These are phyloP conservation scores for Russula sp. DNA, from an alignment of 768 basidiomycete species.

Conservation along the genomic window DNA sequence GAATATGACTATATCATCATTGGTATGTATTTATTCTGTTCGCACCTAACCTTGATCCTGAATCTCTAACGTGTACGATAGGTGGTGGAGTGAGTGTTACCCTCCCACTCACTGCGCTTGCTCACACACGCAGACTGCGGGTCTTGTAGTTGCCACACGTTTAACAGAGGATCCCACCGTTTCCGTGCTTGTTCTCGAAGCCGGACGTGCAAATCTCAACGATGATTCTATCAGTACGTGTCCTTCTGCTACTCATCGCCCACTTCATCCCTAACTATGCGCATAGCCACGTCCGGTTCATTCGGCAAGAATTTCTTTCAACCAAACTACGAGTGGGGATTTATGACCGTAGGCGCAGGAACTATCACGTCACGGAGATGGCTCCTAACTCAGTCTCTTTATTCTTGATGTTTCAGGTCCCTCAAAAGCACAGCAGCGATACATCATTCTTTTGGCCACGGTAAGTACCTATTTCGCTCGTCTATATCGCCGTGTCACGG, in stretches of 20 bases:
- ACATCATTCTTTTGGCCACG: conserved; percentile 24
- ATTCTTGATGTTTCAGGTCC: conserved; percentile 12
- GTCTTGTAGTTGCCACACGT: conserved; percentile 31
- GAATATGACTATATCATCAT: conserved; percentile 12
- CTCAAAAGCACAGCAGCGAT: conserved; percentile 26
- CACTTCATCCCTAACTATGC: background rate
- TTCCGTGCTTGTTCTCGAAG: conserved; percentile 34
- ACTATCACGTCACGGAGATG: background rate
- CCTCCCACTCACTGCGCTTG: background rate
- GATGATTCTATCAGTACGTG: conserved; percentile 23
- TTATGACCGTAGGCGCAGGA: conserved; percentile 23
- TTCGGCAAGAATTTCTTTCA: conserved; percentile 27
- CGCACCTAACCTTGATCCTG: background rate
- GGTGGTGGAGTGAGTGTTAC: conserved; percentile 4
- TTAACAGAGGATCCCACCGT: conserved; percentile 32
- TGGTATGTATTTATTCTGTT: background rate
- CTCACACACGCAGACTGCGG: background rate
- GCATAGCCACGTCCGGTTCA: conserved; percentile 18
- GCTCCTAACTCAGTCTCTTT: too few relatives aligned
- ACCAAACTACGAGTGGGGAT: conserved; percentile 30
- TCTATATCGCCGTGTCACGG: background rate
- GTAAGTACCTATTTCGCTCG: background rate
- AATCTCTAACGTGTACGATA: too few relatives aligned
- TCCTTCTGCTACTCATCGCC: background rate
- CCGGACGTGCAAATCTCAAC: conserved; percentile 30